These are phyloP conservation scores for Talaromyces sp. DNA, from an alignment of 2,329 filamentous ascomycete genomes.

Conservation along the genomic window DNA sequence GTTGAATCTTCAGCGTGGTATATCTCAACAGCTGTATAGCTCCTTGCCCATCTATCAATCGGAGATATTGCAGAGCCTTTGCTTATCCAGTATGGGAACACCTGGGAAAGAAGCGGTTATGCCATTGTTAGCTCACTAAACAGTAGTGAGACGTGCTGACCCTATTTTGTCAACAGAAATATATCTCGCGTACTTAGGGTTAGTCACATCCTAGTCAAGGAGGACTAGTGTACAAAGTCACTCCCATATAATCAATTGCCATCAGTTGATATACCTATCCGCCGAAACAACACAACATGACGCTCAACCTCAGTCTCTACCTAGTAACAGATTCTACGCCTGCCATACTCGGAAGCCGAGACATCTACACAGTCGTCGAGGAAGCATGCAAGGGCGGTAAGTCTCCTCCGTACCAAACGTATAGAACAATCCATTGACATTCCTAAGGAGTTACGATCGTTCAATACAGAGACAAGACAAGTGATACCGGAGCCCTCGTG, in stretches of 20 bases:
- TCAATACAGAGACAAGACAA: slow-evolving; percentile 86
- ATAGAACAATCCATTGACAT: not conserved
- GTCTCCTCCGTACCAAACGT: slow-evolving; percentile 14
- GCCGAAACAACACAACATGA: slow-evolving; percentile 11
- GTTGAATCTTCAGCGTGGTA: not conserved
- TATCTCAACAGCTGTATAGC: not conserved
- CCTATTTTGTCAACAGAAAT: not conserved
- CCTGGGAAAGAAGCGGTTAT: not conserved
- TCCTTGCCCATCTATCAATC: not conserved
- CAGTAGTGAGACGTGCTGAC: not conserved
- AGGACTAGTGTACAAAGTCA: not conserved
- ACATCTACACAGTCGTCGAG: slow-evolving; percentile 71
- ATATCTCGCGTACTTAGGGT: not conserved
- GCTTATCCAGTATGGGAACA: not conserved
- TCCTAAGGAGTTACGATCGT: slow-evolving; percentile 69
- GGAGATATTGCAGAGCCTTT: not conserved
- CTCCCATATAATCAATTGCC: not conserved
- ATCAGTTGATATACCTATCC: not conserved
- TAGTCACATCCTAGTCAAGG: not conserved
- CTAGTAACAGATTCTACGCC: slow-evolving; percentile 92
- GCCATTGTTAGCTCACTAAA: not conserved
- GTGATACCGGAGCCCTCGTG: slow-evolving; percentile 69
- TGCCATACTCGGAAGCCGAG: slow-evolving; percentile 68
- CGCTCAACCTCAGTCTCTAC: slow-evolving; percentile 76
- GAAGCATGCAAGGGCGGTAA: slow-evolving; percentile 69